A percentile compares a stretch with the other conserved stretches of the same genome.
These are phyloP conservation scores for Vaccinium darrowii DNA, from an alignment of 148 eudicot genomes.

Conservation along the genomic window DNA sequence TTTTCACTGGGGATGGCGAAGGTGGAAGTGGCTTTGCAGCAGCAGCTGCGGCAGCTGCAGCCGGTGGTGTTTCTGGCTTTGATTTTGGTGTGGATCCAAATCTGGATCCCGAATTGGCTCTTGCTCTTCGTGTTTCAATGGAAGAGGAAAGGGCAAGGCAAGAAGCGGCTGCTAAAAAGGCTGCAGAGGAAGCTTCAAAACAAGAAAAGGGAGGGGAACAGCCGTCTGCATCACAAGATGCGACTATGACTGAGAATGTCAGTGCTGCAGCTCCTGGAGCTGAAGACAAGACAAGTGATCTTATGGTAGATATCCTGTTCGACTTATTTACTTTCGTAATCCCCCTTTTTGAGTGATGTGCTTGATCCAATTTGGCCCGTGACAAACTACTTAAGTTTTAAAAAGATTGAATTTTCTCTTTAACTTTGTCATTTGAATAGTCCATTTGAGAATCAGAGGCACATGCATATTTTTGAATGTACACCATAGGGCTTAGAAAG, in stretches of 20 bases:
- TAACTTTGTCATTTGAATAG: not conserved
- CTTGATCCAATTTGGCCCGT: not conserved
- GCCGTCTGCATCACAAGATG: constrained; percentile 72
- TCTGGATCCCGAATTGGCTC: constrained; percentile 96
- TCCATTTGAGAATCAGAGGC: not conserved
- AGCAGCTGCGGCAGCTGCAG: constrained; percentile 90
- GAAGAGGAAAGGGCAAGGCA: constrained; percentile 99
- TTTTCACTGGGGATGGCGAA: constrained; percentile 95
- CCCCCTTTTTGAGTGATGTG: not conserved
- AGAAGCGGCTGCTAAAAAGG: constrained; percentile 97
- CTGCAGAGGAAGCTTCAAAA: constrained; percentile 76
- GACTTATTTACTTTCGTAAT: not conserved
- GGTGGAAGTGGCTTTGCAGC: constrained; percentile 97
- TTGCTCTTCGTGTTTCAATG: constrained; percentile 97
- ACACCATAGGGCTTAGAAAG: not conserved
- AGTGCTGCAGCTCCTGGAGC: constrained; percentile 53
- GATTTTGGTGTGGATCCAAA: constrained; percentile 99
- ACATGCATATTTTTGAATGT: not conserved
- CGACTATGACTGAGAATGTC: constrained; percentile 74
- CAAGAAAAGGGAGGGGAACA: constrained; percentile 67
- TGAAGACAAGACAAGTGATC: constrained; percentile 58
- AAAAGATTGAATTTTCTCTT: not conserved
- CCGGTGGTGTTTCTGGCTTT: constrained; percentile 90
- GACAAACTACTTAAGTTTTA: not conserved
- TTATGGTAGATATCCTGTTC: constrained; percentile 38